Conservation (phyloP, 2,329 filamentous ascomycete genomes). For the Phialophora expanda region DNA sequence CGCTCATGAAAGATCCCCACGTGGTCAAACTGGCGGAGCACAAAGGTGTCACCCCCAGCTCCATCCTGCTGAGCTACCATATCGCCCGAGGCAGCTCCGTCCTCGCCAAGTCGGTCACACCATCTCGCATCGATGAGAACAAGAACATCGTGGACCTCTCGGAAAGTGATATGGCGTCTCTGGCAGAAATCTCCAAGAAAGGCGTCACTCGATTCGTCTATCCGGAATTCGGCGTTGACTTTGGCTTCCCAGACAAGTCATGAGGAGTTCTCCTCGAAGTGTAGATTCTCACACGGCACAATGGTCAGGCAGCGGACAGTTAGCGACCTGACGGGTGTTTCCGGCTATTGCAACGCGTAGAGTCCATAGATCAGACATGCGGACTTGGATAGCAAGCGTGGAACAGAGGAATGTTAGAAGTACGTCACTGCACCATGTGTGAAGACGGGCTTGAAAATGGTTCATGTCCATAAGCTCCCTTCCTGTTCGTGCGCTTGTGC, state of each 20-base stretch:
- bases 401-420: too few species aligned
- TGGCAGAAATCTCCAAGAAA: slow-evolving; percentile 36
- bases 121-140: slow-evolving; percentile 51
- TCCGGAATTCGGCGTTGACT: slow-evolving; percentile 35
- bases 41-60: slow-evolving; percentile 47
- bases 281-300: background rate
- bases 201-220: slow-evolving; percentile 34
- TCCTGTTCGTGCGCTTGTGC: background rate
- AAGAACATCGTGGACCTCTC: slow-evolving; percentile 51
- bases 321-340: background rate
- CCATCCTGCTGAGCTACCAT: slow-evolving; percentile 53
- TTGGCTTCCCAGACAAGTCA: slow-evolving; percentile 38
- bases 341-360: background rate
- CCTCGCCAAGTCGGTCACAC: slow-evolving; percentile 49
- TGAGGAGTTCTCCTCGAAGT: slow-evolving; percentile 4
- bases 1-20: slow-evolving; percentile 50
- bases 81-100: slow-evolving; percentile 37
- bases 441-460: background rate
- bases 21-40: slow-evolving; percentile 51
- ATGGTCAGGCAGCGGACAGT: background rate
- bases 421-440: background rate
- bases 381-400: background rate
- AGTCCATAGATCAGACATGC: background rate
- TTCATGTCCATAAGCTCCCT: background rate
- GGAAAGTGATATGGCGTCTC: slow-evolving; percentile 46